Percentiles rank a stretch among this genome's conserved stretches.
phyloP scores from a whole-genome alignment of 2,329 filamentous ascomycete species.

The Fusarium oligoseptatum region DNA sequence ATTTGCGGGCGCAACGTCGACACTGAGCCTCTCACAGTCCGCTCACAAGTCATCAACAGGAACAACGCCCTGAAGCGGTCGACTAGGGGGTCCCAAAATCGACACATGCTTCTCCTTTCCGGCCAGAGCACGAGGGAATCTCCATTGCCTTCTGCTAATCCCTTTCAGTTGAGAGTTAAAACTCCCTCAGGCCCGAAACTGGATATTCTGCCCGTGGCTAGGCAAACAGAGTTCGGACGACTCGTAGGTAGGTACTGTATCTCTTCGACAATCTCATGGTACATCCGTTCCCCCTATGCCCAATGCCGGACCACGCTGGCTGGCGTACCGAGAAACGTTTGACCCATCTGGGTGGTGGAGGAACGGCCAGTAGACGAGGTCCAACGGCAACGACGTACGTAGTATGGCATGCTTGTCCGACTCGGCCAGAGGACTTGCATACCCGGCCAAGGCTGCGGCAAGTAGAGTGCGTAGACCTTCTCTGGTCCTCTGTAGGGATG shows the following conservation, averaged over 20 bases:
- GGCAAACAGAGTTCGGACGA: not conserved
- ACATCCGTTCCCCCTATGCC: not conserved
- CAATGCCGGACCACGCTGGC: not conserved
- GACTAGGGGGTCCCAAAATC: conserved; percentile 26
- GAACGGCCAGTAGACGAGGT: not conserved
- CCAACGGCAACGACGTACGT: not conserved
- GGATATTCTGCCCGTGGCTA: not conserved
- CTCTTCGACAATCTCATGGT: not conserved
- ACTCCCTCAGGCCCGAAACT: not conserved
- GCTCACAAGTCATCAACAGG: conserved; percentile 36
- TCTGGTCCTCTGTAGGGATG: conserved; percentile 24
- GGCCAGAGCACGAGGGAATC: conserved; percentile 30
- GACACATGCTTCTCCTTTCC: conserved; percentile 23
- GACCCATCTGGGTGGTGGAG: not conserved
- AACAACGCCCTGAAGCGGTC: conserved; percentile 22
- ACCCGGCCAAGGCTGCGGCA: conserved; percentile 1
- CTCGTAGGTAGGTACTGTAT: not conserved
- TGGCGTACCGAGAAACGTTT: not conserved
- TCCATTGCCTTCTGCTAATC: not conserved
- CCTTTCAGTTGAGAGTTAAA: conserved; percentile 4
- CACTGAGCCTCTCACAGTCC: conserved; percentile 39
- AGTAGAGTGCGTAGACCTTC: not conserved
- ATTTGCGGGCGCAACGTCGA: conserved; percentile 46
- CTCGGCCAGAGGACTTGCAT: conserved; percentile 3
- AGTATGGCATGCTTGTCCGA: not conserved